phyloP scores from a whole-genome alignment of 805 yeast species.

The Candida multigemmis region DNA sequence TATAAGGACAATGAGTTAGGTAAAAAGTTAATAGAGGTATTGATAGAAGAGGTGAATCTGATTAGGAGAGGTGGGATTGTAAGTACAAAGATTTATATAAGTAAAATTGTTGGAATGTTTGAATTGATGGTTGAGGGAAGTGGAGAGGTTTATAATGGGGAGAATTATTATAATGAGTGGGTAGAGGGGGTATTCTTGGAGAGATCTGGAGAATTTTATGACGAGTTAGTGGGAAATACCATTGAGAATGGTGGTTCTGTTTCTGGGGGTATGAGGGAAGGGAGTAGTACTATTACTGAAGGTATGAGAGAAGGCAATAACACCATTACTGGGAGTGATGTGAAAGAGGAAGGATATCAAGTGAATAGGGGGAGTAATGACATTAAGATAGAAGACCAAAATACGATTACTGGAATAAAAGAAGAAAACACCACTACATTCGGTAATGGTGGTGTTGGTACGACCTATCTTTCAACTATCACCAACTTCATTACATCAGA shows the following conservation, averaged over 20 bases:
- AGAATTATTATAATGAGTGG: slow-evolving; percentile 50
- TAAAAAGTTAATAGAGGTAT: slow-evolving; percentile 32
- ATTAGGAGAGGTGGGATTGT: slow-evolving; percentile 47
- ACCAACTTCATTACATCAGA: slow-evolving; percentile 54
- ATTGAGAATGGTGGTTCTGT: too few species aligned
- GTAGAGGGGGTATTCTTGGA: slow-evolving; percentile 61
- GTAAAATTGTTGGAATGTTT: slow-evolving; percentile 59
- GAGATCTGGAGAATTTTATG: slow-evolving; percentile 49
- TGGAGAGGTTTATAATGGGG: slow-evolving; percentile 29
- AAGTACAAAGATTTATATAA: slow-evolving; percentile 46
- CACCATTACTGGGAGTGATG: too few species aligned
- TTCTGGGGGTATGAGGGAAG: too few species aligned
- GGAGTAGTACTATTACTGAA: too few species aligned
- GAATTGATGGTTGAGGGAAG: slow-evolving; percentile 46
- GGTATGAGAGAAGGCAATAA: too few species aligned
- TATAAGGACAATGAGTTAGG: slow-evolving; percentile 44
- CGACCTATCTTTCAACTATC: slow-evolving; percentile 44
- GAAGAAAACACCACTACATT: too few species aligned
- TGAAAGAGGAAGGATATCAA: too few species aligned
- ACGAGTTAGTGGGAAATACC: slow-evolving; percentile 30
- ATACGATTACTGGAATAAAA: too few species aligned
- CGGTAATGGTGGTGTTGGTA: slow-evolving; percentile 36
- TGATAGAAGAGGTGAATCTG: slow-evolving; percentile 47
- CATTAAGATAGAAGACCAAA: too few species aligned
- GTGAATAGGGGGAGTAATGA: too few species aligned